Evolutionary conservation across 208 protist species (phyloP).

Genomic region (Leishmania martiniquensis): DNA sequence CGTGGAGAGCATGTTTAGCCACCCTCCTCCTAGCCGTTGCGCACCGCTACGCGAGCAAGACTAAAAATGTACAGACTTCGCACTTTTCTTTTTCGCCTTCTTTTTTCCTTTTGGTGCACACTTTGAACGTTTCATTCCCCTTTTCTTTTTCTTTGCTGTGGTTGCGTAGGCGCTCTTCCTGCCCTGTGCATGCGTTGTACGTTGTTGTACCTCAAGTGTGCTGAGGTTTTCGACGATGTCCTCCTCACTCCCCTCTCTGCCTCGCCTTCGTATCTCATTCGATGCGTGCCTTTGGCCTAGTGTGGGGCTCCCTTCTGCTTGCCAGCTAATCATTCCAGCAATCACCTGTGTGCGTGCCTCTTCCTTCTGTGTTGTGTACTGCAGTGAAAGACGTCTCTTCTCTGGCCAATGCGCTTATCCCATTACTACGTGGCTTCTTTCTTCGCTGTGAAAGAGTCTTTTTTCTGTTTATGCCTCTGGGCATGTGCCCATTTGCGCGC

Average conservation of each 20-base stretch:
- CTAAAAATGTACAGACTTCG: not conserved
- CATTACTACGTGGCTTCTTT: too few relatives aligned
- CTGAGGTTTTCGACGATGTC: not conserved
- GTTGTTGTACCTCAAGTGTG: not conserved
- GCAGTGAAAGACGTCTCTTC: not conserved
- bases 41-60: not conserved
- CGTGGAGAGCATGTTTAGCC: not conserved
- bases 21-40: not conserved
- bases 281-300: too few relatives aligned
- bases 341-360: too few relatives aligned
- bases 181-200: not conserved
- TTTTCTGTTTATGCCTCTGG: too few relatives aligned
- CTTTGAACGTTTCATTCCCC: too few relatives aligned
- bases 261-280: too few relatives aligned
- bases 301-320: too few relatives aligned
- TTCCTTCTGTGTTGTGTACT: not conserved
- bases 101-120: constrained; percentile 9
- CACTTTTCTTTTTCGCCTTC: not conserved
- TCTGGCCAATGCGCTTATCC: not conserved
- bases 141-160: not conserved
- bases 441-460: too few relatives aligned
- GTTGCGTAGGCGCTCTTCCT: not conserved
- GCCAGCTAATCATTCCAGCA: too few relatives aligned
- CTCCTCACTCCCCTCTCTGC: too few relatives aligned
- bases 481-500: too few relatives aligned